These are phyloP conservation scores for Beauveria scarabaeidicola DNA, from an alignment of 2,329 filamentous ascomycete species.

Conservation along the genomic window DNA sequence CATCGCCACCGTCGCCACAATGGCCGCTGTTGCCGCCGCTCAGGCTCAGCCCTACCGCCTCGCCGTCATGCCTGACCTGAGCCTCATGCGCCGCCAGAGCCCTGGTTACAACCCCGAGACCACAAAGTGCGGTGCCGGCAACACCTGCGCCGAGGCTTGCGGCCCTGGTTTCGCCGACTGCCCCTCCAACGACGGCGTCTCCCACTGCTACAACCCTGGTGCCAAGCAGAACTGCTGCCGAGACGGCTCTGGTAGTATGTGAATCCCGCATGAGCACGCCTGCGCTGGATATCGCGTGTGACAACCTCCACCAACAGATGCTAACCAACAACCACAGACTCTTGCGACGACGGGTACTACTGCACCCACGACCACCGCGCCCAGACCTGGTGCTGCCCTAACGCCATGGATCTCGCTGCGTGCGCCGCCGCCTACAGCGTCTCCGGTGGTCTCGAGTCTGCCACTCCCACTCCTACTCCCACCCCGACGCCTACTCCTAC, in stretches of 20 bases:
- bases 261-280: neutral
- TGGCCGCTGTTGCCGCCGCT: conserved; percentile 25
- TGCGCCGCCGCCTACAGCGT: conserved; percentile 48
- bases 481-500: conserved; percentile 24
- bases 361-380: conserved; percentile 45
- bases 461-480: conserved; percentile 25
- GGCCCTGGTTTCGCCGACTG: conserved; percentile 42
- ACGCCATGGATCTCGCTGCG: conserved; percentile 41
- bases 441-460: conserved; percentile 34
- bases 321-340: conserved; percentile 33
- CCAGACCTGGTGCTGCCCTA: conserved; percentile 53
- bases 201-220: conserved; percentile 50
- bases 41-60: conserved; percentile 29
- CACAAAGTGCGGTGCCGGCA: conserved; percentile 39
- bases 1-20: conserved; percentile 24
- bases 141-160: conserved; percentile 48
- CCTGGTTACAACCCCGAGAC: conserved; percentile 42
- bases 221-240: conserved; percentile 49
- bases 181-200: conserved; percentile 36
- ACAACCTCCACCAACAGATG: neutral
- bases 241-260: conserved; percentile 48
- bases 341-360: conserved; percentile 53
- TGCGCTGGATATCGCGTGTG: neutral
- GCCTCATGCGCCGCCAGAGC: conserved; percentile 35
- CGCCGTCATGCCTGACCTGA: conserved; percentile 30